Evolutionary conservation across 164 flowering plant species (phyloP), one percentile per base, ranked within the genome.

Genomic region (Sedum album): DNA sequence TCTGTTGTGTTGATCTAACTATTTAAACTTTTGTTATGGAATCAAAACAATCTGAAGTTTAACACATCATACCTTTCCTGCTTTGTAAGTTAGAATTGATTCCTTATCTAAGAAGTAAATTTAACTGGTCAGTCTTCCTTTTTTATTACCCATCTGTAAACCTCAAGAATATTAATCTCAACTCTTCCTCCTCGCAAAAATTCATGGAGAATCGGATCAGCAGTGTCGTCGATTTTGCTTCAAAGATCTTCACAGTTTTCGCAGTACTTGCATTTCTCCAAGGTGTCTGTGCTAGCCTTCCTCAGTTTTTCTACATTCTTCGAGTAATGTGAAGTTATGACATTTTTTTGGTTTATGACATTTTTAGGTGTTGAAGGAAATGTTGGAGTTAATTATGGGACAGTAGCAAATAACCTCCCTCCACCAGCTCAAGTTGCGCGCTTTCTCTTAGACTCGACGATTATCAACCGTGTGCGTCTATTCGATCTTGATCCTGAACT

Each of bases 351-450:
- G 18, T 1, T 10, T 67, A 20, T 46, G 44, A 31, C 28, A 18
- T 55, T 38, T 18, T 35, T 44, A 78, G 91, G 81, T 31, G 82
- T 69, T 15, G 83, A 82, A 72, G 89, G 78, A 60, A 68, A 69
- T 7, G 77, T 91, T 44, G 96, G 97, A 9, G 90, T 88, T 25
- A 89, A 89, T 75, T 91, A 91, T 69, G 96, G 97, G 39, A 86
- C 87, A n/a, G 66, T 85, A 2, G 91, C 91, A 6, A 69, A 87
- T 79, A 71, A 92, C 70, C 93, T 92, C 11, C 96, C 93, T 9
- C 86, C 90, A 25, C 90, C 96, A 4, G 1, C 66, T 0, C 68
- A 80, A 60, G 96, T 90, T 0, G 96, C 93, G 15, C 66, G 74
- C n/a, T 88, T 87, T 74, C 85, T 90, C 60, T 71, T 75, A 0